Evolutionary conservation across 2,329 filamentous ascomycete genomes (phyloP).

Genomic region (Alternaria metachromatica): DNA sequence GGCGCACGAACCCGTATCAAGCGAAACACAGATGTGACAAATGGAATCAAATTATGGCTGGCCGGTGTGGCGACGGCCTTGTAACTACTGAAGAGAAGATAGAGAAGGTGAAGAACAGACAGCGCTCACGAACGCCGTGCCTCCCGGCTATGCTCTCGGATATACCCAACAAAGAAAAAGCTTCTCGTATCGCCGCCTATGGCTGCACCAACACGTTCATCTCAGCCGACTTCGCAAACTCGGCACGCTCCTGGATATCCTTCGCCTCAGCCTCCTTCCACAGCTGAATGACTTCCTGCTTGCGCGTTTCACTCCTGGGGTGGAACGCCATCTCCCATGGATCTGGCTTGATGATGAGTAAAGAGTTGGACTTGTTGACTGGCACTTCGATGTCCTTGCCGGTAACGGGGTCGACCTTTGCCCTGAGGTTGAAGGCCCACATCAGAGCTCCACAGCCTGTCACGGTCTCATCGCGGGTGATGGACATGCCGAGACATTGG

Average conservation of each 20-base stretch:
- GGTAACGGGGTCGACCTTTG: conserved; percentile 55
- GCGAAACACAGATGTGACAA: background rate
- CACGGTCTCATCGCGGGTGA: conserved; percentile 64
- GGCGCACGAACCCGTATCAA: background rate
- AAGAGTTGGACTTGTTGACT: conserved; percentile 59
- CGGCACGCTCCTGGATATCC: conserved; percentile 44
- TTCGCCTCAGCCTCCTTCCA: conserved; percentile 48
- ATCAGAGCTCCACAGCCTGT: conserved; percentile 59
- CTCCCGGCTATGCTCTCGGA: conserved; percentile 1
- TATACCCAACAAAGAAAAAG: background rate
- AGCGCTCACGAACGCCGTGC: conserved; percentile 5
- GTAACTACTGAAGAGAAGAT: background rate
- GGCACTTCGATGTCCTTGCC: conserved; percentile 53
- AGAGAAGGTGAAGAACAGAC: background rate
- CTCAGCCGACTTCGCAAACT: conserved; percentile 42
- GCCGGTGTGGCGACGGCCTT: background rate
- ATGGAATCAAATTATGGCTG: background rate
- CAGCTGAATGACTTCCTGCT: conserved; percentile 34
- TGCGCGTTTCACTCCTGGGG: conserved; percentile 54
- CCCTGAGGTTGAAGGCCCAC: conserved; percentile 57
- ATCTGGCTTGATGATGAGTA: conserved; percentile 65
- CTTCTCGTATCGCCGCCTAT: background rate
- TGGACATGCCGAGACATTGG: conserved; percentile 67
- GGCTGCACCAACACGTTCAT: conserved; percentile 12
- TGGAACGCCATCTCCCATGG: conserved; percentile 63